Evolutionary conservation across 495 filamentous ascomycete genomes (phyloP), one percentile per base, ranked within the genome.

Genomic region (Trichocladium antarcticum): DNA sequence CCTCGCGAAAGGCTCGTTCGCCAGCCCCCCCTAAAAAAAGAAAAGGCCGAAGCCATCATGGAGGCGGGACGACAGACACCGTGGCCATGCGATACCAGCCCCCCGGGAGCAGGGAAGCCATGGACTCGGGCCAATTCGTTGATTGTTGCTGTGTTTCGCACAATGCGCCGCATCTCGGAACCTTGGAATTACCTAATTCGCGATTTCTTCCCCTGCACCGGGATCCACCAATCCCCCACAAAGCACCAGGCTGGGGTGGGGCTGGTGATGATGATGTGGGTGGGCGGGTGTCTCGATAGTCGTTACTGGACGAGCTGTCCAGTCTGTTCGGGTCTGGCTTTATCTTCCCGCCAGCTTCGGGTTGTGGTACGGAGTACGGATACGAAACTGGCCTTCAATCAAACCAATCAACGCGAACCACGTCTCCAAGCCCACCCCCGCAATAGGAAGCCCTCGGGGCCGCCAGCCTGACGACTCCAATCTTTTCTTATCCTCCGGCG

Each of bases 341-440:
- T 59, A 58, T 60, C 56, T 61, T 64, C 52, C 60, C 58, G 60
- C 62, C 57, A 60, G 53, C 38, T 51, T 56, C 45, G 45, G 42
- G 57, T 47, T 64, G 62, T 64, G 64, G 62, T 54, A 64, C n/a
- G n/a, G n/a, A n/a, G n/a, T n/a, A n/a, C n/a, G n/a, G n/a, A n/a
- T n/a, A n/a, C 64, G 31, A 22, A 56, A 54, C 54, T 40, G 43
- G 53, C 43, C 39, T 36, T 47, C 40, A 45, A 57, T 60, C 56
- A 56, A 37, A 27, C 64, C 64, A 67, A 67, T 67, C 64, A 67
- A 24, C 56, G 49, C 47, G 37, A 39, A 67, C 64, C 64, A 67
- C 64, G 62, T 67, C 62, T 64, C 55, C 58, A 48, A 59, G 58
- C 62, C 64, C 58, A 64, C 64, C 64, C 54, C 52, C 61, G 59